Conservation (phyloP, 805 yeast species). For the Candida boidinii region DNA sequence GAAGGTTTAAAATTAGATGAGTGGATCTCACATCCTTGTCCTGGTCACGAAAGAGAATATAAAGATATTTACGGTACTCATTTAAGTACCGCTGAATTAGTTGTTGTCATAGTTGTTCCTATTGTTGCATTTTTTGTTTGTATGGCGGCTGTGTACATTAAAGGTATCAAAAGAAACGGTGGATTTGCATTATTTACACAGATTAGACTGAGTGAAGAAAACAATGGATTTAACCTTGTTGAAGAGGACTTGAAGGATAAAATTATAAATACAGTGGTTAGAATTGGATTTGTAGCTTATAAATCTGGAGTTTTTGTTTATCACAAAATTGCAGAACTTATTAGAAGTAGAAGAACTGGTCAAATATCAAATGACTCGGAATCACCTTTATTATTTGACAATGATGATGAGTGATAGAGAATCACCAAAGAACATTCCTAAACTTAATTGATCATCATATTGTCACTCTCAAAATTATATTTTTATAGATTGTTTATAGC, state of each 20-base stretch:
- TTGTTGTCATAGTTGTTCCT: constrained; percentile 51
- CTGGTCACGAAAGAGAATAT: constrained; percentile 72
- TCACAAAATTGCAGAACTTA: no score
- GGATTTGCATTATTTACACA: constrained; percentile 76
- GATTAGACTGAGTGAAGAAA: constrained; percentile 77
- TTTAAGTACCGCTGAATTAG: constrained; percentile 45
- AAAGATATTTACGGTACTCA: constrained; percentile 42
- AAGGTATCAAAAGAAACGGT: constrained; percentile 73
- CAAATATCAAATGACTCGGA: no score
- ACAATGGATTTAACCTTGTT: constrained; percentile 39
- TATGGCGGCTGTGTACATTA: constrained; percentile 64
- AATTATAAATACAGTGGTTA: constrained; percentile 49
- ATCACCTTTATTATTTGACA: no score
- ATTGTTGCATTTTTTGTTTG: constrained; percentile 43
- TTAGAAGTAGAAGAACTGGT: no score
- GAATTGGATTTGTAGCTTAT: no score
- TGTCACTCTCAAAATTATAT: no score
- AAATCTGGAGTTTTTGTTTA: no score
- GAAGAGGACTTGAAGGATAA: constrained; percentile 57
- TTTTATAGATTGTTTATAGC: no score
- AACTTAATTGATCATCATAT: no score
- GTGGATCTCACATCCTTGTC: constrained; percentile 66
- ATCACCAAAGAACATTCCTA: no score
- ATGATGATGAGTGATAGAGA: no score
- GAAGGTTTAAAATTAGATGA: constrained; percentile 72